These are phyloP conservation scores for Phyllosticta paracitricarpa DNA, from an alignment of 2,329 filamentous ascomycete species.

Conservation along the genomic window DNA sequence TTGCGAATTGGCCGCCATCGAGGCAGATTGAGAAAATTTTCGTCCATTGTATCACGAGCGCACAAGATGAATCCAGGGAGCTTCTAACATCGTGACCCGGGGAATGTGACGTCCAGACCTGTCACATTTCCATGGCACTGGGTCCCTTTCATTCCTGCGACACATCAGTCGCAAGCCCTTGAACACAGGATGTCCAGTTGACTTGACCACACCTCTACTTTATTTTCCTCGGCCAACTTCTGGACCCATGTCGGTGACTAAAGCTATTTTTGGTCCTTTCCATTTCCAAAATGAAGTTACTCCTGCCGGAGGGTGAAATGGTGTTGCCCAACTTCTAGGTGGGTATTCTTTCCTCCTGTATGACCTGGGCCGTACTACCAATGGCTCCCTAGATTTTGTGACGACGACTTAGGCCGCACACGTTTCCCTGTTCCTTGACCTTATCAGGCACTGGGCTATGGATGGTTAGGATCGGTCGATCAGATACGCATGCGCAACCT, in stretches of 20 bases:
- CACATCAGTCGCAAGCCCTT: not conserved
- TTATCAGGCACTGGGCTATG: not conserved
- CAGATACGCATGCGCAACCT: not conserved
- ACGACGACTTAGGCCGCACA: not conserved
- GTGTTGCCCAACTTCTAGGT: not conserved
- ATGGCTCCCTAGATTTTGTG: not conserved
- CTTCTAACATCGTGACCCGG: not conserved
- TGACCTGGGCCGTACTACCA: not conserved
- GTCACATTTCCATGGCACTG: not conserved
- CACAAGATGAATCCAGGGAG: not conserved
- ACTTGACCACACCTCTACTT: not conserved
- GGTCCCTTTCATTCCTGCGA: conserved; percentile 3
- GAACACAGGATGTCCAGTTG: not conserved
- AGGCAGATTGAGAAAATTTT: not conserved
- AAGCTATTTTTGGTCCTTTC: not conserved
- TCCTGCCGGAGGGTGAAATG: not conserved
- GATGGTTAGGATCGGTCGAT: not conserved
- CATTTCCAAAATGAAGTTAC: not conserved
- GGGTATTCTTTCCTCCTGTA: not conserved
- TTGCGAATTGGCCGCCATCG: not conserved
- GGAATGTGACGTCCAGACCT: not conserved
- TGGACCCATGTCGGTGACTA: not conserved
- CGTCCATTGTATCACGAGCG: not conserved
- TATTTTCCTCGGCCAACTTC: not conserved
- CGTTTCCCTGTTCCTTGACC: not conserved